Conservation (phyloP, 2,329 filamentous ascomycete genomes). For the Colletotrichum spaethianum region DNA sequence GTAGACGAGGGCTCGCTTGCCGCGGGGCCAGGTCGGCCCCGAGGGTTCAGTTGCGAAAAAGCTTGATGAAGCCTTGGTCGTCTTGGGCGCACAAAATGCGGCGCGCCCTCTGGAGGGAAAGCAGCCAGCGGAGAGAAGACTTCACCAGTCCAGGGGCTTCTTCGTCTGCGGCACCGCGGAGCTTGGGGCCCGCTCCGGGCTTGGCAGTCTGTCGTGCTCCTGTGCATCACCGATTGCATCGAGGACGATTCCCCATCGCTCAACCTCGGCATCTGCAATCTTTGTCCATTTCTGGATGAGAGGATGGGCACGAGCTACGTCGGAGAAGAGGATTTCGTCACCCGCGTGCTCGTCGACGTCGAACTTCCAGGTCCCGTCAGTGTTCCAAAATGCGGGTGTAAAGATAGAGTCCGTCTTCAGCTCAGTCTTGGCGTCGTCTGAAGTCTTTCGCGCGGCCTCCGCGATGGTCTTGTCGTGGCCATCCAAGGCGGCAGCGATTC, state of each 20-base stretch:
- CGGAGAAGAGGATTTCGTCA: constrained; percentile 67
- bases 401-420: constrained; percentile 76
- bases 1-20: neutral
- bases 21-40: constrained; percentile 5
- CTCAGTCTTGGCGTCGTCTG: constrained; percentile 69
- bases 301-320: constrained; percentile 79
- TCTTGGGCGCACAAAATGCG: constrained; percentile 13
- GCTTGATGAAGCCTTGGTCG: constrained; percentile 1
- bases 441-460: constrained; percentile 46
- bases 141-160: constrained; percentile 57
- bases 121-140: neutral
- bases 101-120: neutral
- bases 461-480: constrained; percentile 44
- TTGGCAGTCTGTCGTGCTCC: constrained; percentile 48
- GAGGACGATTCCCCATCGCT: constrained; percentile 52
- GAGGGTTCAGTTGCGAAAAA: constrained; percentile 6
- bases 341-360: constrained; percentile 59
- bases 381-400: constrained; percentile 74
- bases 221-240: constrained; percentile 48
- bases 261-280: constrained; percentile 50
- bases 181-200: constrained; percentile 46
- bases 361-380: constrained; percentile 81
- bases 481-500: constrained; percentile 68
- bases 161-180: constrained; percentile 46
- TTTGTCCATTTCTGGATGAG: constrained; percentile 73